phyloP scores from a whole-genome alignment of 805 yeast genomes.

The Wickerhamiella musiphila region DNA sequence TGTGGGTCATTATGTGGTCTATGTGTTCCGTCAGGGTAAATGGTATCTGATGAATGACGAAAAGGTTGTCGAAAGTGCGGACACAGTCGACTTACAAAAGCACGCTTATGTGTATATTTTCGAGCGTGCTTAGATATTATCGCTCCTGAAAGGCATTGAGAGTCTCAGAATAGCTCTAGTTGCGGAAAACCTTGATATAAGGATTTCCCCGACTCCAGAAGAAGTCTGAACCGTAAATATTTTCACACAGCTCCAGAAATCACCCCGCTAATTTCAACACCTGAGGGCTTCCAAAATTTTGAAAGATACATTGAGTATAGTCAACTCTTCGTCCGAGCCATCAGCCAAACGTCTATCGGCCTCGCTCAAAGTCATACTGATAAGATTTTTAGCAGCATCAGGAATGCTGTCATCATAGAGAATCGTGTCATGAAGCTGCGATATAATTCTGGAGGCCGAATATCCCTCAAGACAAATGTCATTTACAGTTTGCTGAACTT shows the following conservation, averaged over 20 bases:
- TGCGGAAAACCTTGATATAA: no score
- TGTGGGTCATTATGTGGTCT: slow-evolving; percentile 84
- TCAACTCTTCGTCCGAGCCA: slow-evolving; percentile 83
- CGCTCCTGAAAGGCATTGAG: no score
- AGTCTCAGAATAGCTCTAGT: no score
- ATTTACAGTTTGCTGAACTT: slow-evolving; percentile 26
- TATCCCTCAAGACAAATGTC: slow-evolving; percentile 49
- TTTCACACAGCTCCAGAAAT: no score
- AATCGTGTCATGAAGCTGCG: slow-evolving; percentile 54
- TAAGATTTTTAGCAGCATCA: slow-evolving; percentile 40
- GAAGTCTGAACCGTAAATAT: no score
- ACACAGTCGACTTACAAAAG: slow-evolving; percentile 28
- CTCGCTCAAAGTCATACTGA: slow-evolving; percentile 50
- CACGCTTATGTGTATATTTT: slow-evolving; percentile 33
- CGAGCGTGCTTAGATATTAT: slow-evolving; percentile 14
- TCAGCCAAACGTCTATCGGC: slow-evolving; percentile 58
- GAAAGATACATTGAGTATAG: slow-evolving; percentile 46
- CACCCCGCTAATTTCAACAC: slow-evolving; percentile 3
- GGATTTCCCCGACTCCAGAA: no score
- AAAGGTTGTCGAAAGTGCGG: slow-evolving; percentile 45
- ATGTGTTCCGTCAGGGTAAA: slow-evolving; percentile 31
- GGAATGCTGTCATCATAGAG: slow-evolving; percentile 35
- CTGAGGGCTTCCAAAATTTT: slow-evolving; percentile 26
- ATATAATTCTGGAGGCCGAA: slow-evolving; percentile 57
- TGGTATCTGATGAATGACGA: slow-evolving; percentile 87